These are phyloP conservation scores for Canna indica DNA, from an alignment of 176 grass and related monocot genomes.

Conservation along the genomic window DNA sequence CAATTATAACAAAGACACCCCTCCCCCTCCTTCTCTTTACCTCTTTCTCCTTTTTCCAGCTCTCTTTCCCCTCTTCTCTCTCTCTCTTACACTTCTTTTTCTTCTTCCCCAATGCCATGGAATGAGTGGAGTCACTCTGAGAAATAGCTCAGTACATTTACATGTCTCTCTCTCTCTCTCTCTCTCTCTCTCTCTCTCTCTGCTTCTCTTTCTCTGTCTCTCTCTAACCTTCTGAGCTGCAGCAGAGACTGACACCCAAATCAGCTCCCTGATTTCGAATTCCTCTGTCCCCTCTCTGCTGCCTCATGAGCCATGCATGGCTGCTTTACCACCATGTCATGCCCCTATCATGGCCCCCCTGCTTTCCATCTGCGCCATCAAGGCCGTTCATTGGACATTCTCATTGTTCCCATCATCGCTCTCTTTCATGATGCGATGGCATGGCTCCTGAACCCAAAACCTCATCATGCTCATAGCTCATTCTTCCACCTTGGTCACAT, in stretches of 20 bases:
- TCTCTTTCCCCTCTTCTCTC: neutral
- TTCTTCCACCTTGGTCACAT: neutral
- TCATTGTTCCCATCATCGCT: slow-evolving; percentile 4
- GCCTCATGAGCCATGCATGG: neutral
- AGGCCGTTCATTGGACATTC: neutral
- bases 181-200: slow-evolving; percentile 4
- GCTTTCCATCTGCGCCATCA: neutral
- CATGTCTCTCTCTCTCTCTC: neutral
- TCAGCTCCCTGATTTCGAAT: neutral
- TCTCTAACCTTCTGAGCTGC: neutral
- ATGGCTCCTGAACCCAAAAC: neutral
- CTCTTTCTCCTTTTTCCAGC: neutral
- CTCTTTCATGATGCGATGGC: neutral
- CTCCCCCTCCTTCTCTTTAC: neutral
- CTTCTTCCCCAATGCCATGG: neutral
- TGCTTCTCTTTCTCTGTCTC: neutral
- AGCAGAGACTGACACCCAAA: slow-evolving; percentile 14
- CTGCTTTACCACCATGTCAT: slow-evolving; percentile 10
- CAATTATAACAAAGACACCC: neutral
- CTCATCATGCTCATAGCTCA: neutral
- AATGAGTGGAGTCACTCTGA: slow-evolving; percentile 1
- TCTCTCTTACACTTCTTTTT: neutral
- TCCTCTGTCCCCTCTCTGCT: neutral
- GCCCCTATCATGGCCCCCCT: slow-evolving; percentile 5
- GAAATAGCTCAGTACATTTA: neutral